Evolutionary conservation across 176 grass and related monocot genomes (phyloP), one percentile per base, ranked within the genome.

Genomic region (Guadua angustifolia): DNA sequence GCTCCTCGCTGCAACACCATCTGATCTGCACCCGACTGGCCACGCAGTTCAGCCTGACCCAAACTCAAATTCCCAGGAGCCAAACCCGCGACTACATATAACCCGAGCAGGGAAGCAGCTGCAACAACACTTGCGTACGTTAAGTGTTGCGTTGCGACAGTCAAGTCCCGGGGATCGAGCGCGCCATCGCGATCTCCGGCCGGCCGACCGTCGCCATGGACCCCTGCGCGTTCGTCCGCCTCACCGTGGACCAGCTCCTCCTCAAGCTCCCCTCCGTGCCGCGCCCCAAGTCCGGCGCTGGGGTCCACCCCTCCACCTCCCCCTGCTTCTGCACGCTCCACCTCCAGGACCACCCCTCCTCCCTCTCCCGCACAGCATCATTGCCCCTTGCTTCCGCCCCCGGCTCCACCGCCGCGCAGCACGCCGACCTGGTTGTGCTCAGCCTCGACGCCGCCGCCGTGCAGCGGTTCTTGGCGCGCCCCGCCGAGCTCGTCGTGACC

Each of bases 281-380:
- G 43, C 88, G 83, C 82, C 78, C 83, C 6, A 86, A 47, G 63
- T 86, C 84, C 66, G 75, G 73, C 61, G 82, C 87, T 10, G 93
- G 93, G 35, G 88, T 98, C 49, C 91, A 98, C 83, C 93, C 96
- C 0, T 87, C 93, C 47, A 47, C 80, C 14, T 89, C 88, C 4
- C 93, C 96, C 19, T 95, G 96, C 83, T 99, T 99, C 93, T 95
- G 89, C 87, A 87, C 91, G 46, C 77, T 99, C 79, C 85, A 81
- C 29, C 87, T 99, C 78, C 59, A 79, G 19, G 91, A 94, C 74
- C 62, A 76, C 29, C 76, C 77, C 15, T 80, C 93, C 79, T 93
- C 91, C 68, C 74, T 57, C 80, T 70, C 89, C 55, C 74, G 77
- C 79, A 84, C 95, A 5, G 80, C 85, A 11, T 78, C 88, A 19